phyloP scores from a whole-genome alignment of 352 stramenopile species.

The Phytophthora cactorum region DNA sequence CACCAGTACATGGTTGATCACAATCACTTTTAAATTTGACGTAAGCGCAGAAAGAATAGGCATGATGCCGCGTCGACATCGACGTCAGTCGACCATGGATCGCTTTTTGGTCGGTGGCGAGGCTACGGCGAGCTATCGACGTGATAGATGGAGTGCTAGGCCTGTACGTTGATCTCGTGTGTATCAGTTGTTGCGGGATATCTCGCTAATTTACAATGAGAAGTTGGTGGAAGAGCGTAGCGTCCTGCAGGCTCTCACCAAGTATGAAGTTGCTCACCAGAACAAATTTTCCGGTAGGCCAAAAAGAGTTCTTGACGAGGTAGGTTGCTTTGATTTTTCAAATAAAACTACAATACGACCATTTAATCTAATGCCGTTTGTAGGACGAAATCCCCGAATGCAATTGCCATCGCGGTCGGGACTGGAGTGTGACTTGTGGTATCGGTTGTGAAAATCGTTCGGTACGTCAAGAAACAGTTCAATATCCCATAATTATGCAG shows the following conservation, averaged over 20 bases:
- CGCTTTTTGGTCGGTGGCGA: neutral
- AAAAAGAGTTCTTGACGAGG: constrained; percentile 3
- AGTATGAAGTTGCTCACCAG: constrained; percentile 1
- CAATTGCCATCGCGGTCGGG: neutral
- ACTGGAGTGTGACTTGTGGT: constrained; percentile 1
- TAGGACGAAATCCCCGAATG: constrained; percentile 13
- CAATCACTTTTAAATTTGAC: neutral
- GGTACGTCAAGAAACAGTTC: neutral
- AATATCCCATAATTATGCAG: neutral
- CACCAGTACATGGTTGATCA: neutral
- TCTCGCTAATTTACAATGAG: neutral
- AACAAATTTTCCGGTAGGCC: neutral
- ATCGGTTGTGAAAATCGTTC: constrained; percentile 13
- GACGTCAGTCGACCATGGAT: constrained; percentile 4
- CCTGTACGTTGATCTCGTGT: neutral
- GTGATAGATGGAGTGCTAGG: constrained; percentile 2
- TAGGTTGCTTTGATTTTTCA: neutral
- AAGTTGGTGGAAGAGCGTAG: constrained; percentile 3
- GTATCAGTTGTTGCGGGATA: neutral
- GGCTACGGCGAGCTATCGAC: neutral
- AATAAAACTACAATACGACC: neutral
- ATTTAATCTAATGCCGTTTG: neutral
- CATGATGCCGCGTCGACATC: neutral
- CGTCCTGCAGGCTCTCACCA: constrained; percentile 7
- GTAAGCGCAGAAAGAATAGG: neutral